Conservation (phyloP, 306 rosid species). For the Prunus fruticosa region DNA sequence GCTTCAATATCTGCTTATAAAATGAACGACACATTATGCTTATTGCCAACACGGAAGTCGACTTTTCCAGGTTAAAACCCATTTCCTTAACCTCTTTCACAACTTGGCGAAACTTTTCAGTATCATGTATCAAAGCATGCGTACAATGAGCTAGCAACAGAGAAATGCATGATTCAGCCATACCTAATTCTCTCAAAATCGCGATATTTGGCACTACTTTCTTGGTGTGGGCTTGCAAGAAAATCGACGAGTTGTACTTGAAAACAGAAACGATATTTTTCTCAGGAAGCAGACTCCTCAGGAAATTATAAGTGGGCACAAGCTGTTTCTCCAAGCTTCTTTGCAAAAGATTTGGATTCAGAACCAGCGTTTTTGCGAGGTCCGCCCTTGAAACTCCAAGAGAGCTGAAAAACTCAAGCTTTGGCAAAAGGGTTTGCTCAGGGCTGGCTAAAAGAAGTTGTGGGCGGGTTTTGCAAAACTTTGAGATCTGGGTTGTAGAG, state of each 20-base stretch:
- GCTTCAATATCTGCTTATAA: neutral
- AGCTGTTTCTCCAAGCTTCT: conserved; percentile 27
- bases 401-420: conserved; percentile 31
- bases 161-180: conserved; percentile 1
- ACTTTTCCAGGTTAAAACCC: conserved; percentile 18
- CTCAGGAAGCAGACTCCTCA: conserved; percentile 8
- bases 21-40: neutral
- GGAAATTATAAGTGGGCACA: conserved; percentile 17
- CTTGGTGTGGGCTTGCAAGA: neutral
- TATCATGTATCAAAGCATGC: neutral
- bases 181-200: conserved; percentile 14
- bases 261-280: neutral
- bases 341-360: neutral
- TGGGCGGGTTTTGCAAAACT: conserved; percentile 3
- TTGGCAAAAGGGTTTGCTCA: conserved; percentile 23
- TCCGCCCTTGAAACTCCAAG: conserved; percentile 20
- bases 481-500: conserved; percentile 20
- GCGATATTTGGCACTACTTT: conserved; percentile 14
- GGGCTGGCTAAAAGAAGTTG: conserved; percentile 13
- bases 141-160: conserved; percentile 8
- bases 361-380: neutral
- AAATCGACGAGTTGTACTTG: neutral
- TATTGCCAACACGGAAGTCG: conserved; percentile 17
- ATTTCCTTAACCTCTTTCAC: conserved; percentile 7
- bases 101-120: neutral